These are phyloP conservation scores for Neobulgaria alba DNA, from an alignment of 2,329 filamentous ascomycete genomes.

Conservation along the genomic window DNA sequence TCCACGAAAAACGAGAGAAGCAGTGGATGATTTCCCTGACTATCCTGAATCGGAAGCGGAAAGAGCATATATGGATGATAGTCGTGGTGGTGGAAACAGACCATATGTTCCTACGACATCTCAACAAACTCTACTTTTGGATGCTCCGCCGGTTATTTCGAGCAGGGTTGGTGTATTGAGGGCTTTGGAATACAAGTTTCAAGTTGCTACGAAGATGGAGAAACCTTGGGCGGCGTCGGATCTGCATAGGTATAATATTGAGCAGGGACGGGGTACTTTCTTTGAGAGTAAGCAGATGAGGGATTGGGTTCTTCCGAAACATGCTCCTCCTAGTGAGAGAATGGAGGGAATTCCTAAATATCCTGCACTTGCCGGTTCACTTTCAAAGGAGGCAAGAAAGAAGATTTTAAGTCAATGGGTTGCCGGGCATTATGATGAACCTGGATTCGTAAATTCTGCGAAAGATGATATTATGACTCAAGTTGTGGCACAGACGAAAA, in stretches of 20 bases:
- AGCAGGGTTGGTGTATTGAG: constrained; percentile 18
- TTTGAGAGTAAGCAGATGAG: constrained; percentile 23
- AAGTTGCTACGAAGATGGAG: constrained; percentile 19
- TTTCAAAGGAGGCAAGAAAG: constrained; percentile 14
- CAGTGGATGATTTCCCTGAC: constrained; percentile 7
- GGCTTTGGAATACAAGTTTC: constrained; percentile 21
- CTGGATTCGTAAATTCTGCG: constrained; percentile 6
- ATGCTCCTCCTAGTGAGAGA: constrained; percentile 2
- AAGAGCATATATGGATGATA: constrained; percentile 15
- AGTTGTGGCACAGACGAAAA: constrained; percentile 18
- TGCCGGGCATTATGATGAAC: constrained; percentile 24
- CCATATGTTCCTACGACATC: constrained; percentile 23
- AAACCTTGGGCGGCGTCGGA: constrained; percentile 2
- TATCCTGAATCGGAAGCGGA: constrained; percentile 19
- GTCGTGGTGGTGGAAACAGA: constrained; percentile 18
- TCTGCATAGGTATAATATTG: constrained; percentile 9
- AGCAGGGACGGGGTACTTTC: constrained; percentile 17
- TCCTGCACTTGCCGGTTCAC: constrained; percentile 5
- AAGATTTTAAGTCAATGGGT: constrained; percentile 21
- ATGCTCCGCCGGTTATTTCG: constrained; percentile 20
- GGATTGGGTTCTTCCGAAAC: not conserved
- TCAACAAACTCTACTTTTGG: constrained; percentile 13
- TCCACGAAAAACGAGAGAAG: constrained; percentile 3
- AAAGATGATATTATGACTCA: constrained; percentile 17
- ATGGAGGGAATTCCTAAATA: not conserved